Percentiles rank a stretch among this genome's conserved stretches.
phyloP scores from a whole-genome alignment of 2,329 filamentous ascomycete species.

The Keithomyces neogunnii region DNA sequence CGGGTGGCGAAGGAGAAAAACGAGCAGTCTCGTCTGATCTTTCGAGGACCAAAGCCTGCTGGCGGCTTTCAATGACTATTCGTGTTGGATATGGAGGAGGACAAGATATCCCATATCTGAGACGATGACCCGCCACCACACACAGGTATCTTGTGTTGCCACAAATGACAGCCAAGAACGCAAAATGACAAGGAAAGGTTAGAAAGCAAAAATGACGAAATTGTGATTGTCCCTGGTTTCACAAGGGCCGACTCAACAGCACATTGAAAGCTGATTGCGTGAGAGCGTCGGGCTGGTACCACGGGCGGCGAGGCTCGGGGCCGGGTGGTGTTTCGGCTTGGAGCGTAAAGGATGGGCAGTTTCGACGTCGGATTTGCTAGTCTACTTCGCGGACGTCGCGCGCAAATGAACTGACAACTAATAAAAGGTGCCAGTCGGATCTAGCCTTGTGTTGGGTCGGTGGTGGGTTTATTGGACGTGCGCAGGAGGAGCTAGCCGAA shows the following conservation, averaged over 20 bases:
- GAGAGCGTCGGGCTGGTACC: neutral
- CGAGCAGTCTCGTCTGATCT: neutral
- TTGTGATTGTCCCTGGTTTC: neutral
- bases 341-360: neutral
- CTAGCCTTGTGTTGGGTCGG: too few relatives aligned
- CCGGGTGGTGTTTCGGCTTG: constrained; percentile 2
- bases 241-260: neutral
- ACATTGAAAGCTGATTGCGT: neutral
- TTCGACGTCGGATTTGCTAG: neutral
- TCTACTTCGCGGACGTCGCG: neutral
- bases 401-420: neutral
- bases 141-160: neutral
- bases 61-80: neutral
- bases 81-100: neutral
- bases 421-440: neutral
- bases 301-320: neutral
- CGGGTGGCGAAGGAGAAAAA: neutral
- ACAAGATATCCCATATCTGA: constrained; percentile 1
- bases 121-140: neutral
- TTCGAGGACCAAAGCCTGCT: neutral
- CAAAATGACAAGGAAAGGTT: neutral
- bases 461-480: too few relatives aligned
- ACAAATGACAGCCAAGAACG: neutral
- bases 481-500: too few relatives aligned
- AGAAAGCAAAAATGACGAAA: neutral